A percentile compares a stretch with the other conserved stretches of the same genome.
phyloP scores from a whole-genome alignment of 129 eudicot species.

The Pittosporum tobira region DNA sequence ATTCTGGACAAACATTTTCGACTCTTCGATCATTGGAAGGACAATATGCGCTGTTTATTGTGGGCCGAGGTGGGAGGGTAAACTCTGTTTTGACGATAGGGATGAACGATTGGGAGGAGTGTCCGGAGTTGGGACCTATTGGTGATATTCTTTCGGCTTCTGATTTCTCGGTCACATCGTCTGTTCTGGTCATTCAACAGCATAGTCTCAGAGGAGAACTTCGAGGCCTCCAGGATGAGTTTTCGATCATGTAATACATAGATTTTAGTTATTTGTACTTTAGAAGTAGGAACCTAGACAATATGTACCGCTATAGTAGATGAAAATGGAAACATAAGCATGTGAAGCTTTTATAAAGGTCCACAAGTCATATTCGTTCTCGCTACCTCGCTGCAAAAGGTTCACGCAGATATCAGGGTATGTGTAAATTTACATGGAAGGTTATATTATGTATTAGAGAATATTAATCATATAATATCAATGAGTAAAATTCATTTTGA shows the following conservation, averaged over 20 bases:
- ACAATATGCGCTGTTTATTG: conserved; percentile 60
- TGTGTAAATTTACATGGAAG: too few relatives aligned
- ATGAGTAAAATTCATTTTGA: too few relatives aligned
- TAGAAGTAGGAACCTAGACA: too few relatives aligned
- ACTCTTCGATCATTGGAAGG: conserved; percentile 71
- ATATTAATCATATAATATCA: too few relatives aligned
- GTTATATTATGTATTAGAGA: too few relatives aligned
- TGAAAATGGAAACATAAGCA: too few relatives aligned
- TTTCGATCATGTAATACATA: conserved; percentile 67
- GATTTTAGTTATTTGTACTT: too few relatives aligned
- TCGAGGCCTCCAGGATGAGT: conserved; percentile 67
- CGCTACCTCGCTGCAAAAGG: too few relatives aligned
- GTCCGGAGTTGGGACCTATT: conserved; percentile 89
- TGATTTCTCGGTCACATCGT: conserved; percentile 53
- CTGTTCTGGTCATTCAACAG: conserved; percentile 78
- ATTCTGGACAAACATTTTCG: conserved; percentile 81
- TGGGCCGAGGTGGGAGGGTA: conserved; percentile 79
- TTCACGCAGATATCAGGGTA: too few relatives aligned
- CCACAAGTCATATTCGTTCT: too few relatives aligned
- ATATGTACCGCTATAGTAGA: too few relatives aligned
- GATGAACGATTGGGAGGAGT: conserved; percentile 93
- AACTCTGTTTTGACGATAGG: conserved; percentile 74
- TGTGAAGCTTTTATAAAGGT: too few relatives aligned
- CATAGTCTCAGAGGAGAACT: conserved; percentile 64
- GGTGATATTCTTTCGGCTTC: conserved; percentile 89